These are phyloP conservation scores for Xylaria grammica DNA, from an alignment of 495 filamentous ascomycete species.

Conservation along the genomic window DNA sequence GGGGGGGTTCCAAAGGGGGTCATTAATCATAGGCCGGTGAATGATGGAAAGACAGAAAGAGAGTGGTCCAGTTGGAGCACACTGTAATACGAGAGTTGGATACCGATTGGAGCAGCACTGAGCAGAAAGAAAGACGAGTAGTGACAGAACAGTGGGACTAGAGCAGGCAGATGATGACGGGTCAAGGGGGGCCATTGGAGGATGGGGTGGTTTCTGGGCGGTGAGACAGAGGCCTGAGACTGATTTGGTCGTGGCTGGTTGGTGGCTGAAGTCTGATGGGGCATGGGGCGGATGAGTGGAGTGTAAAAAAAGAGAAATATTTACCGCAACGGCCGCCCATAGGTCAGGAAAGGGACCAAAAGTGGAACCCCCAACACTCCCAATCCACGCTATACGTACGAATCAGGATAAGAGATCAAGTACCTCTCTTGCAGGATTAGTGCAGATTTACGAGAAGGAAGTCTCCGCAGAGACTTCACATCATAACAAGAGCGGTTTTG, in stretches of 20 bases:
- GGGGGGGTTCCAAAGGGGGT: background rate
- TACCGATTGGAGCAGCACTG: constrained; percentile 13
- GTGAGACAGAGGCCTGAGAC: constrained; percentile 16
- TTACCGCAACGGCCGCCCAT: background rate
- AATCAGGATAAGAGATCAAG: constrained; percentile 4
- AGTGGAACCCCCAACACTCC: background rate
- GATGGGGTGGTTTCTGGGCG: constrained; percentile 9
- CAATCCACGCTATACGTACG: background rate
- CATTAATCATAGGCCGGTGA: background rate
- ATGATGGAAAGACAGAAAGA: constrained; percentile 1
- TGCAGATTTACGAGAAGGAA: constrained; percentile 8
- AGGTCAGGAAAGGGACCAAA: background rate
- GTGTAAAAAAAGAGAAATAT: background rate
- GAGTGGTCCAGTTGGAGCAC: background rate
- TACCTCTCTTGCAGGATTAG: constrained; percentile 2
- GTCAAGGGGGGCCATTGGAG: background rate
- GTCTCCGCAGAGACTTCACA: background rate
- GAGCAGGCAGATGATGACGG: background rate
- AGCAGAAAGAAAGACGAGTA: background rate
- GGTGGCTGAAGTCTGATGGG: constrained; percentile 4
- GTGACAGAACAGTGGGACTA: background rate
- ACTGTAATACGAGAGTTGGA: background rate
- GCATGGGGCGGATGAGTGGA: background rate
- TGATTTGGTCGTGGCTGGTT: background rate
- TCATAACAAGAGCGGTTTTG: background rate